Percentiles rank a stretch among this genome's conserved stretches.
Evolutionary conservation across 106 monocot genomes (phyloP).

Genomic region (Cymbidium sinense): DNA sequence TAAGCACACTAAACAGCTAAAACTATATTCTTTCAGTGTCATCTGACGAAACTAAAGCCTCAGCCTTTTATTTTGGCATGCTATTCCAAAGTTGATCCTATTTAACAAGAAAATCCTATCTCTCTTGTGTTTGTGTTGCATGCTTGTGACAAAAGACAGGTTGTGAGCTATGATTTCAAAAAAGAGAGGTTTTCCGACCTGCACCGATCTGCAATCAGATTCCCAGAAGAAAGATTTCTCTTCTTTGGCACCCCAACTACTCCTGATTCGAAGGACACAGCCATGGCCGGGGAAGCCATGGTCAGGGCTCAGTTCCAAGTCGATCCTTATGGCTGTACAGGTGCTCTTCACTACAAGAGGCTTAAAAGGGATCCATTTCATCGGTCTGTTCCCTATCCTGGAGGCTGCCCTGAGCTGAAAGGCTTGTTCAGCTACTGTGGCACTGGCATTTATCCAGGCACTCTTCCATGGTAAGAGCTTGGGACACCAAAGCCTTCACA

Average conservation of each 20-base stretch:
- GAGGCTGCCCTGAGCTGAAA: slow-evolving; percentile 82
- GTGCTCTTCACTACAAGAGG: slow-evolving; percentile 57
- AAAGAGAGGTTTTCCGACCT: slow-evolving; percentile 75
- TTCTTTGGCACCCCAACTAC: slow-evolving; percentile 71
- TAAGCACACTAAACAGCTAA: background rate
- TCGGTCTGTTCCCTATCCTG: slow-evolving; percentile 67
- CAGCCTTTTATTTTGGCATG: background rate
- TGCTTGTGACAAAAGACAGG: slow-evolving; percentile 22
- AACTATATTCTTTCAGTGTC: background rate
- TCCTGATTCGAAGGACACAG: slow-evolving; percentile 45
- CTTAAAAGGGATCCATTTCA: slow-evolving; percentile 94
- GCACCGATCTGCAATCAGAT: slow-evolving; percentile 73
- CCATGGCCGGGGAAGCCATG: slow-evolving; percentile 54
- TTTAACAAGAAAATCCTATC: background rate
- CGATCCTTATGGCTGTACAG: slow-evolving; percentile 80
- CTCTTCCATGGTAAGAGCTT: slow-evolving; percentile 59
- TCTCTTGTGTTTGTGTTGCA: background rate
- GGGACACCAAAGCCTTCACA: background rate
- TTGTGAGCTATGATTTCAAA: slow-evolving; percentile 98
- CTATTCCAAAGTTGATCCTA: no score
- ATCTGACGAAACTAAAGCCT: background rate
- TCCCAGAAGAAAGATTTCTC: slow-evolving; percentile 73
- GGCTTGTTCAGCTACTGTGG: slow-evolving; percentile 84
- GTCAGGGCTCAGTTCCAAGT: slow-evolving; percentile 73
- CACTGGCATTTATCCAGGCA: slow-evolving; percentile 54